These are phyloP conservation scores for Coprinopsis marcescibilis DNA, from an alignment of 768 basidiomycete genomes.

Conservation along the genomic window DNA sequence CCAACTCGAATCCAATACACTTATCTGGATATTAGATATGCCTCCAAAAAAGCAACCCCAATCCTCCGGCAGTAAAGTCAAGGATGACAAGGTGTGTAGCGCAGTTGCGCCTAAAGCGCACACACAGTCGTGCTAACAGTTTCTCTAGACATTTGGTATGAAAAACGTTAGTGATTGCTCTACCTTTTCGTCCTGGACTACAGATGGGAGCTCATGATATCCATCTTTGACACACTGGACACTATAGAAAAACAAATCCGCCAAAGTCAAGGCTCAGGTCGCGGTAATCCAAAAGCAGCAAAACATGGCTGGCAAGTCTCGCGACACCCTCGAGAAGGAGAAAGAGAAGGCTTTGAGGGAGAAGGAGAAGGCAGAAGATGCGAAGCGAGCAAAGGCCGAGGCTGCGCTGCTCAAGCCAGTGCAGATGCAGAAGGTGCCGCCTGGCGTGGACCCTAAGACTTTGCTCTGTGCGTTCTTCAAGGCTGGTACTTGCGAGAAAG, in stretches of 20 bases:
- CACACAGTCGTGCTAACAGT: constrained; percentile 15
- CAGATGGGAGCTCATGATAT: neutral
- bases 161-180: constrained; percentile 56
- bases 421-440: constrained; percentile 81
- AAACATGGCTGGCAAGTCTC: constrained; percentile 71
- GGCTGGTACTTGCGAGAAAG: constrained; percentile 90
- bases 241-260: constrained; percentile 84
- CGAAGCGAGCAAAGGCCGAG: constrained; percentile 80
- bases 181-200: neutral
- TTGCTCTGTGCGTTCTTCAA: constrained; percentile 91
- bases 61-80: constrained; percentile 62
- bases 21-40: constrained; percentile 38
- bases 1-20: too few relatives aligned
- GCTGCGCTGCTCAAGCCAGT: constrained; percentile 78
- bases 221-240: constrained; percentile 6
- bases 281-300: constrained; percentile 76
- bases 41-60: constrained; percentile 67
- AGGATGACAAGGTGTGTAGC: constrained; percentile 69
- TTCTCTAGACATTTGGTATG: constrained; percentile 73
- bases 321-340: constrained; percentile 75
- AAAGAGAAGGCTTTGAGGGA: constrained; percentile 73
- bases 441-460: constrained; percentile 95
- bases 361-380: constrained; percentile 73
- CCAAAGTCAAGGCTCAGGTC: constrained; percentile 87
- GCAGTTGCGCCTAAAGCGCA: constrained; percentile 14